Evolutionary conservation across 1,284 basidiomycete genomes (phyloP), one percentile per base, ranked within the genome.

Genomic region (Malassezia arunalokei): DNA sequence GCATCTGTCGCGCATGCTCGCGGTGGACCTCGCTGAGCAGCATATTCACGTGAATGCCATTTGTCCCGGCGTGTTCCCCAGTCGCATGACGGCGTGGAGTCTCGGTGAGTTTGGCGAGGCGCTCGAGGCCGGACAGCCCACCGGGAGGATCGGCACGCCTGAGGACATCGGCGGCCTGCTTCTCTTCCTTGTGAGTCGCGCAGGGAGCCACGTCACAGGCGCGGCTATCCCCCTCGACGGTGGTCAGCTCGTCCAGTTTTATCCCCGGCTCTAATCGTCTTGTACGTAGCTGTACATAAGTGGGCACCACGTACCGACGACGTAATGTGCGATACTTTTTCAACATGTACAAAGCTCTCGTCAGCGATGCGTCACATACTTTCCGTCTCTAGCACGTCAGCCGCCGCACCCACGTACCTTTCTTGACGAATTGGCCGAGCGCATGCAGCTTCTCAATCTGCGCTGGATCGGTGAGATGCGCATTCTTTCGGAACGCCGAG

Each of bases 61-160:
- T 49, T 77, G 80, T 48, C 86, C 86, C 4, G 85, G 73, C 8
- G 77, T 87, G 14, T 89, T 87, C 76, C 85, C 85, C 0, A 85
- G 83, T 48, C 85, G 83, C 73, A 90, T 91, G 87, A 90, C 87
- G 0, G 80, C 83, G 0, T 87, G 78, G 49, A 85, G 82, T 4
- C 77, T 87, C 63, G 58, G 54, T 35, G 79, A 81, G 64, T 77
- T 76, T 30, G 74, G 75, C 11, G 67, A 71, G 15, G 30, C 64
- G 35, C 56, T 69, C 43, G 67, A 70, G 43, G 60, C 55, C 6
- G 57, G 60, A 40, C 67, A 69, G 56, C 68, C 67, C 11, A 71
- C 66, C 9, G 68, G 73, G 46, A 82, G 86, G 5, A 75, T 80
- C 45, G 86, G 86, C 6, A 72, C 75, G 8, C 78, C 84, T 2